Base-by-base conservation (phyloP, 208 protist genomes). In the Strigomonas culicis region DNA sequence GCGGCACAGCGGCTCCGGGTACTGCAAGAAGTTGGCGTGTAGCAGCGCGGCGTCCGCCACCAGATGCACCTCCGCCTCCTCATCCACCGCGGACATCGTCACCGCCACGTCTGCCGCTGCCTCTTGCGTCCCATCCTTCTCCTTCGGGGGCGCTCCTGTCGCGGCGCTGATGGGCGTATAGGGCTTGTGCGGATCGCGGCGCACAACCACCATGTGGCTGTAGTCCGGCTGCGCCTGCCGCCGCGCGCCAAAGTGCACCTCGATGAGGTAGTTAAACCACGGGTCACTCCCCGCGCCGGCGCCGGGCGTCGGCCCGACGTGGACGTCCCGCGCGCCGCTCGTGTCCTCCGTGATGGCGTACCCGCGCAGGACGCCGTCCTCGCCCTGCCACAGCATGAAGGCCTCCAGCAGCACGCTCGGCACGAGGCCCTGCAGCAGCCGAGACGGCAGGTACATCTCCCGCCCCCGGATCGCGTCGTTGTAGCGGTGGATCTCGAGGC, bases 331-430 rank as follows among this genome's bases (percentile, higher is more conserved):
- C 17, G 24, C 15, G 52, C 19, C 22, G 56, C 27, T 24, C 27
- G 3, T 36, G n/a, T 73, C 60, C 21, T 68, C 49, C 30, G 66
- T 66, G n/a, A 72, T 25, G 2, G 75, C 59, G 66, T 93, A 88
- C n/a, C 86, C 84, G 15, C 88, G 82, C 47, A 94, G 46, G 49
- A 92, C 70, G 41, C 89, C 74, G 55, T 92, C 83, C 66, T 86
- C 75, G 36, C 87, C 86, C 43, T 90, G 84, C 88, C 88, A 94
- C 39, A 94, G 74, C 32, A 82, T 76, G 68, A 94, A 93, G 17
- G 74, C 60, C 79, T 94, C 88, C 19, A 94, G 80, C 30, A 94
- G 67, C 22, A 65, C 80, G 32, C 80, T 78, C 11, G 88, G 88
- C 46, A 94, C 51, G 13, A 92, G 27, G 17, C 88, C 88, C 56